Evolutionary conservation across 176 grass and related monocot species (phyloP).

Genomic region (Oryza brachyantha): DNA sequence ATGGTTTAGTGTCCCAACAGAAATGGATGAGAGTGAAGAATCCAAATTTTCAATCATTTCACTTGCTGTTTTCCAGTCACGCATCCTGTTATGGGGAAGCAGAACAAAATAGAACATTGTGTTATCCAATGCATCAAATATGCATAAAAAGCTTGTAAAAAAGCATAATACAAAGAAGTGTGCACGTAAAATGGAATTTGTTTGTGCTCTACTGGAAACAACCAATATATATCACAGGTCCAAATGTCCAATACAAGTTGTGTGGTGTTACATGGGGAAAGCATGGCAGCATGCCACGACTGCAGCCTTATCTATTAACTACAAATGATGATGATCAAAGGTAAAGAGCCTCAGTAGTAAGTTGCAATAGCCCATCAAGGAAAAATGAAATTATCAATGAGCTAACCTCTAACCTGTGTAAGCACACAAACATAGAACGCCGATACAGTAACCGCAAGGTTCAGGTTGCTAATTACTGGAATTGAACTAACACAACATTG

Average conservation of each 20-base stretch:
- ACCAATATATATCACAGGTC: neutral
- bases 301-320: neutral
- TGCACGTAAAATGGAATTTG: neutral
- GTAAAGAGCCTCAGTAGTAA: neutral
- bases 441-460: neutral
- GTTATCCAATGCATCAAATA: conserved; percentile 6
- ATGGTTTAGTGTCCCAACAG: conserved; percentile 77
- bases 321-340: neutral
- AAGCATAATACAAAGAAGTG: conserved; percentile 1
- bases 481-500: neutral
- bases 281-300: neutral
- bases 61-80: conserved; percentile 82
- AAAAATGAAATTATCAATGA: neutral
- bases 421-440: neutral
- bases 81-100: conserved; percentile 50
- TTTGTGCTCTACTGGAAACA: neutral
- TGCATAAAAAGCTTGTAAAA: conserved; percentile 9
- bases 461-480: neutral
- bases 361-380: neutral
- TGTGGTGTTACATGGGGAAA: neutral
- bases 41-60: conserved; percentile 76
- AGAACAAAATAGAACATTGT: conserved; percentile 22
- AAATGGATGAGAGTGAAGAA: conserved; percentile 62
- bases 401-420: neutral
- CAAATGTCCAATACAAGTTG: neutral